A percentile compares a stretch with the other conserved stretches of the same genome.
phyloP scores from a whole-genome alignment of 2,329 filamentous ascomycete genomes.

The Intubia oerlemansii region DNA sequence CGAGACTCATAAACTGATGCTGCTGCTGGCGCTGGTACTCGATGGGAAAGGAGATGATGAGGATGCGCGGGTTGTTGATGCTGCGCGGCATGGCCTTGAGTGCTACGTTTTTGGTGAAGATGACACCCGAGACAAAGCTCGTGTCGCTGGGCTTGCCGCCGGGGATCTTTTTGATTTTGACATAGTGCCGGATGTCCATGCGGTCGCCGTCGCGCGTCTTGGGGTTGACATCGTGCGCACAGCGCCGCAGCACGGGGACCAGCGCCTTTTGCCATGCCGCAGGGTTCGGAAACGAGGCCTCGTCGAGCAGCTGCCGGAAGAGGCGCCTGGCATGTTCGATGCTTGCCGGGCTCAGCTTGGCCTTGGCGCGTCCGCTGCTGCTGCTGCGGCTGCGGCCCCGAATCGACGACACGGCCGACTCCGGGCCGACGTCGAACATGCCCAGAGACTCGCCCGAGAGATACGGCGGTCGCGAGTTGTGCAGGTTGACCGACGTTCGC shows the following conservation, averaged over 20 bases:
- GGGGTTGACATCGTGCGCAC: constrained; percentile 85
- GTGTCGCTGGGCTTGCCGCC: constrained; percentile 81
- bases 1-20: constrained; percentile 92
- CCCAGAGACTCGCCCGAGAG: constrained; percentile 29
- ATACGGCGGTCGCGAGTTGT: constrained; percentile 25
- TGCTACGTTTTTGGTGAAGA: constrained; percentile 93
- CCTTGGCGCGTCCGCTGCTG: too few relatives aligned
- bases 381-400: too few relatives aligned
- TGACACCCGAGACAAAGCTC: constrained; percentile 86
- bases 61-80: constrained; percentile 64
- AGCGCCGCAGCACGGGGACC: constrained; percentile 72
- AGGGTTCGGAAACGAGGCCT: constrained; percentile 50
- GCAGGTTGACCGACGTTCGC: constrained; percentile 34
- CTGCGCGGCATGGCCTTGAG: constrained; percentile 88
- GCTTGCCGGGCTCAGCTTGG: constrained; percentile 72
- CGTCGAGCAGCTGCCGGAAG: constrained; percentile 61
- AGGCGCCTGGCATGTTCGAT: constrained; percentile 73
- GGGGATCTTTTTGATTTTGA: constrained; percentile 91
- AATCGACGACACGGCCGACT: too few relatives aligned
- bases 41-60: constrained; percentile 85
- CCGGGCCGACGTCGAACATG: constrained; percentile 16
- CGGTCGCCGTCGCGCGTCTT: constrained; percentile 80
- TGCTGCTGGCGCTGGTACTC: constrained; percentile 82
- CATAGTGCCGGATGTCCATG: constrained; percentile 93
- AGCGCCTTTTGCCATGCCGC: constrained; percentile 76